Percentiles rank a stretch among this genome's conserved stretches.
These are phyloP conservation scores for Colletotrichum gigasporum DNA, from an alignment of 2,329 filamentous ascomycete species.

Conservation along the genomic window DNA sequence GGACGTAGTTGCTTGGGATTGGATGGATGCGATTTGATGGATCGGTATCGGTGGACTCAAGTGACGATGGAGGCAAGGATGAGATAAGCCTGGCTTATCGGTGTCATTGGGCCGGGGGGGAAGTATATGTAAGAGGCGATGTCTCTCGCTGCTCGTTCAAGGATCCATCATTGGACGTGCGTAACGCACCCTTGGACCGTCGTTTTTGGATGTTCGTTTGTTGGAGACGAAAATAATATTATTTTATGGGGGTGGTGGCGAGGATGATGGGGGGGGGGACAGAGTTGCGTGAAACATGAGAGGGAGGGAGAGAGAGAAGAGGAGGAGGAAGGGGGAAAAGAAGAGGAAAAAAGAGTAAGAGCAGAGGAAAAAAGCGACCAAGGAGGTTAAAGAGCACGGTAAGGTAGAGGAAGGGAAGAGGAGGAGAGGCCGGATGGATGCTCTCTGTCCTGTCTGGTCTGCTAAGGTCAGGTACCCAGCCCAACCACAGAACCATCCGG, in stretches of 20 bases:
- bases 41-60: constrained; percentile 43
- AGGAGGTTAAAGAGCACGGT: constrained; percentile 14
- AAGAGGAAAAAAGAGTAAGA: constrained; percentile 11
- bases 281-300: too few relatives aligned
- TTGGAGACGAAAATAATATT: constrained; percentile 1
- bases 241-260: constrained; percentile 9
- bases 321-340: not conserved
- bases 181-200: not conserved
- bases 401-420: not conserved
- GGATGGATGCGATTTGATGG: constrained; percentile 28
- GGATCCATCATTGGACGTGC: constrained; percentile 10
- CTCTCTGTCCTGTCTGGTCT: too few relatives aligned
- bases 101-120: constrained; percentile 59
- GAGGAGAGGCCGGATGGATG: constrained; percentile 2
- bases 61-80: constrained; percentile 63
- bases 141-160: constrained; percentile 11
- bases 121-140: constrained; percentile 28
- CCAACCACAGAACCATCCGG: not conserved
- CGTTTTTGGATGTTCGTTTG: not conserved
- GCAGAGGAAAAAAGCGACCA: not conserved
- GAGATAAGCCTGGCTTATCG: constrained; percentile 68
- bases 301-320: not conserved
- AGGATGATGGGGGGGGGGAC: constrained; percentile 15
- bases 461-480: not conserved
- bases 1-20: constrained; percentile 31